Percentiles rank a stretch among this genome's conserved stretches.
phyloP scores from a whole-genome alignment of 805 yeast species.

The Schwanniomyces occidentalis region DNA sequence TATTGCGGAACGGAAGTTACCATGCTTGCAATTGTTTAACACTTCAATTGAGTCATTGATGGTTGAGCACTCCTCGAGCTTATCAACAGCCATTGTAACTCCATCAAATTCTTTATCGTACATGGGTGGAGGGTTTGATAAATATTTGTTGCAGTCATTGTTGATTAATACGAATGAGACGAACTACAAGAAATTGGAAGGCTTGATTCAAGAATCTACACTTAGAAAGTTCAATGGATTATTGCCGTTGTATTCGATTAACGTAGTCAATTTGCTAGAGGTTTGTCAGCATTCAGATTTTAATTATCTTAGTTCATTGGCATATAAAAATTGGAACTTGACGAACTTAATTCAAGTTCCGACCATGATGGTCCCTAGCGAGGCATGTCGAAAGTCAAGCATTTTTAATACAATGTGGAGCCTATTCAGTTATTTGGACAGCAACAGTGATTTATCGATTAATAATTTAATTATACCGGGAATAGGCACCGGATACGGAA shows the following conservation, averaged over 20 bases:
- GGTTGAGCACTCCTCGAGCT: constrained; percentile 1
- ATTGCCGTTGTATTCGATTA: constrained; percentile 15
- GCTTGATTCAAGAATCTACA: constrained; percentile 16
- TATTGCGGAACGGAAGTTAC: too few relatives aligned
- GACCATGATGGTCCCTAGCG: constrained; percentile 27
- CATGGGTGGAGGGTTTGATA: constrained; percentile 32
- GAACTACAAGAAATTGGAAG: constrained; percentile 14
- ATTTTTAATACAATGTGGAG: constrained; percentile 25
- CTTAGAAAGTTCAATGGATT: constrained; percentile 17
- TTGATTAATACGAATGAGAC: constrained; percentile 6
- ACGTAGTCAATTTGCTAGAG: constrained; percentile 12
- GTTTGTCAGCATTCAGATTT: constrained; percentile 2
- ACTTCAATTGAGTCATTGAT: constrained; percentile 3
- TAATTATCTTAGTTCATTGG: constrained; percentile 8
- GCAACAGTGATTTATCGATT: not conserved
- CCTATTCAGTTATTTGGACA: constrained; percentile 10
- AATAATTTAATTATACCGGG: constrained; percentile 24
- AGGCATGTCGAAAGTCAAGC: constrained; percentile 2
- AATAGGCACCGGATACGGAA: constrained; percentile 28
- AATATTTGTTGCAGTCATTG: constrained; percentile 16
- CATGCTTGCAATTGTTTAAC: constrained; percentile 1
- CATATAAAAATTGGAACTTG: constrained; percentile 10
- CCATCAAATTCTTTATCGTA: constrained; percentile 26
- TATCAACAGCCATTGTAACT: constrained; percentile 16
- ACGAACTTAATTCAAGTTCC: constrained; percentile 15